Evolutionary conservation across 2,329 filamentous ascomycete genomes (phyloP), one percentile per base, ranked within the genome.

Genomic region (Xylaria hypoxylon): DNA sequence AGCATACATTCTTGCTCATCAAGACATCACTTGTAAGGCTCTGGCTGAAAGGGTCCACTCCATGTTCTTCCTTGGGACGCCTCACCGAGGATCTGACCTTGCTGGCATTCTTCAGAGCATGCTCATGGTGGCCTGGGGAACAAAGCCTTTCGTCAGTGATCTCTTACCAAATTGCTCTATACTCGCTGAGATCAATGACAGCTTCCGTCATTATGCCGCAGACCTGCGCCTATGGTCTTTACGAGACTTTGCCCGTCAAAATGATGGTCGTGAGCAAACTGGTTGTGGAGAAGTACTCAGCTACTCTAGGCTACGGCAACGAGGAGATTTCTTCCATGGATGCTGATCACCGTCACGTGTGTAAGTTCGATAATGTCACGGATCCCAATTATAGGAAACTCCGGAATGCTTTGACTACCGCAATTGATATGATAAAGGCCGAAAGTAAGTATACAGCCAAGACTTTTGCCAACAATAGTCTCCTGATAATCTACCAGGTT

Each of bases 111-210:
- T 82, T 0, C 76, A 79, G 24, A 74, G 70, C 53, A 76, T 85
- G 17, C 70, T 84, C 38, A 70, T 68, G 17, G 68, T 78, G 28
- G 70, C 75, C n/a, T 74, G 70, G 65, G 74, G 68, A 13, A 69
- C 74, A 2, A 80, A 79, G 60, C 70, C 74, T 5, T 84, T 78
- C 57, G 74, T 84, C 6, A 63, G 69, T 0, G 80, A 84, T 28
- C 69, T 85, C 2, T 70, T 72, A 11, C 71, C 72, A 8, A 77
- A 77, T 56, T 81, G 82, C 3, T 62, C 67, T 4, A 65, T 76
- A 0, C 58, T 84, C 8, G 68, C 77, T 50, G 72, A 77, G 2
- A 77, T 85, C 60, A 85, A 85, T 68, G 80, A 84, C 2, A 70
- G 78, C 33, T 85, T 85, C 67, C 79, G 79, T 0, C 77, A 82